These are phyloP conservation scores for Escallonia herrerae DNA, from an alignment of 129 eudicot species.

Conservation along the genomic window DNA sequence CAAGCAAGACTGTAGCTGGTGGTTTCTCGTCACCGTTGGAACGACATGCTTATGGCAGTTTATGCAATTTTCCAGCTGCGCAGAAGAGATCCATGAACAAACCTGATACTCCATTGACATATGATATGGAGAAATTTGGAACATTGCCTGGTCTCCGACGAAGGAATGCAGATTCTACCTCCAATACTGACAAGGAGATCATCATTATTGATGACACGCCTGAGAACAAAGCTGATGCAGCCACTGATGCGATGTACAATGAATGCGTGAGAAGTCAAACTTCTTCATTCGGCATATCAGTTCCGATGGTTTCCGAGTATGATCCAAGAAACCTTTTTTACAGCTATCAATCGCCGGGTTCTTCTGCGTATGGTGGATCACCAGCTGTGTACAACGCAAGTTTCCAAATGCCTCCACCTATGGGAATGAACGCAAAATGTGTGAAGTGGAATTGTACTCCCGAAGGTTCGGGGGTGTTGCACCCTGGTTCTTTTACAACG, in stretches of 20 bases:
- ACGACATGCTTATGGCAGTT: slow-evolving; percentile 12
- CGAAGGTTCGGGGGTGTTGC: slow-evolving; percentile 13
- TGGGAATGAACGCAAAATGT: slow-evolving; percentile 17
- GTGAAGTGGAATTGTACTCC: slow-evolving; percentile 34
- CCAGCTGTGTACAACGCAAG: slow-evolving; percentile 23
- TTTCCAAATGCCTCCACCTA: slow-evolving; percentile 18
- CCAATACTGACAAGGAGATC: slow-evolving; percentile 31
- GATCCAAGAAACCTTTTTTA: slow-evolving; percentile 25
- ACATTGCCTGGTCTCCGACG: not conserved
- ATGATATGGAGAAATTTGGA: slow-evolving; percentile 8
- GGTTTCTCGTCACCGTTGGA: slow-evolving; percentile 24
- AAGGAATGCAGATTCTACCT: slow-evolving; percentile 10
- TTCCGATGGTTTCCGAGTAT: not conserved
- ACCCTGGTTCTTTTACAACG: slow-evolving; percentile 21
- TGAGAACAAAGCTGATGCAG: slow-evolving; percentile 21
- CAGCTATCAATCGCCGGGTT: slow-evolving; percentile 14
- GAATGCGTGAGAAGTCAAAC: slow-evolving; percentile 15
- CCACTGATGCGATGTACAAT: slow-evolving; percentile 10
- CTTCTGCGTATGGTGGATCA: slow-evolving; percentile 17
- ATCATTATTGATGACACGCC: slow-evolving; percentile 39
- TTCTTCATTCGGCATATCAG: slow-evolving; percentile 5
- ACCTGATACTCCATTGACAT: slow-evolving; percentile 6
- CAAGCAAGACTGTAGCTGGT: slow-evolving; percentile 16
- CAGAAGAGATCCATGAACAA: slow-evolving; percentile 16
- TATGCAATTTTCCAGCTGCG: slow-evolving; percentile 1